These are phyloP conservation scores for Austroboletus eburneus DNA, from an alignment of 768 basidiomycete species.

Conservation along the genomic window DNA sequence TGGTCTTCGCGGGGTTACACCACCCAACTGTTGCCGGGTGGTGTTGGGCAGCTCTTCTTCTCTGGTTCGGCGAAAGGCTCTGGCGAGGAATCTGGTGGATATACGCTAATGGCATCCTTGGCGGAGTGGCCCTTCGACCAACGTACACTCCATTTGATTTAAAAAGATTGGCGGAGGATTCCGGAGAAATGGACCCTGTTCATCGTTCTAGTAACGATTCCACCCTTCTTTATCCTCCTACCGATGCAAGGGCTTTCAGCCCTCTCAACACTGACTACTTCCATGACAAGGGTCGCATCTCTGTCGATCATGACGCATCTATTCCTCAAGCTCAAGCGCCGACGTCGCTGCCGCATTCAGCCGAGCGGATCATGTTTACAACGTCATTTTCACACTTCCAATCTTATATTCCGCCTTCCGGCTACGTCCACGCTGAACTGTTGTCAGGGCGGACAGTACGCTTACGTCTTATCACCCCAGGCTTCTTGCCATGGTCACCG, in stretches of 20 bases:
- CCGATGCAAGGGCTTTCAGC: slow-evolving; percentile 17
- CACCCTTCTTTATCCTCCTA: background rate
- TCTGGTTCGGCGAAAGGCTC: slow-evolving; percentile 63
- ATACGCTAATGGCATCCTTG: slow-evolving; percentile 53
- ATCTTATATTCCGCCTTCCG: slow-evolving; percentile 51
- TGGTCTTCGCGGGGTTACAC: slow-evolving; percentile 61
- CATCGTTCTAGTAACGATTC: slow-evolving; percentile 6
- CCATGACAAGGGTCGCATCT: slow-evolving; percentile 3
- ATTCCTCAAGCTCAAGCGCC: background rate
- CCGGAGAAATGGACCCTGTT: slow-evolving; percentile 26
- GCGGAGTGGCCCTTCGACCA: slow-evolving; percentile 12
- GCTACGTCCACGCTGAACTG: slow-evolving; percentile 65
- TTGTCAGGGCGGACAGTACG: slow-evolving; percentile 69
- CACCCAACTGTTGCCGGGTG: slow-evolving; percentile 64
- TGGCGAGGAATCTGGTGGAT: slow-evolving; percentile 55
- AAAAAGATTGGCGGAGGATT: slow-evolving; percentile 7
- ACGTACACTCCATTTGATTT: background rate
- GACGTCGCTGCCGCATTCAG: background rate
- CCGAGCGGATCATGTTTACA: background rate
- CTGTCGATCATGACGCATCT: background rate
- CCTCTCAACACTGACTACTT: slow-evolving; percentile 23
- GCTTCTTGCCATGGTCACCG: slow-evolving; percentile 60
- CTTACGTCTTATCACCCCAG: slow-evolving; percentile 56
- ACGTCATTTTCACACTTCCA: background rate
- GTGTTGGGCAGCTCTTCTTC: slow-evolving; percentile 57